Evolutionary conservation across 164 flowering plant species (phyloP).

Genomic region (Platanus orientalis): DNA sequence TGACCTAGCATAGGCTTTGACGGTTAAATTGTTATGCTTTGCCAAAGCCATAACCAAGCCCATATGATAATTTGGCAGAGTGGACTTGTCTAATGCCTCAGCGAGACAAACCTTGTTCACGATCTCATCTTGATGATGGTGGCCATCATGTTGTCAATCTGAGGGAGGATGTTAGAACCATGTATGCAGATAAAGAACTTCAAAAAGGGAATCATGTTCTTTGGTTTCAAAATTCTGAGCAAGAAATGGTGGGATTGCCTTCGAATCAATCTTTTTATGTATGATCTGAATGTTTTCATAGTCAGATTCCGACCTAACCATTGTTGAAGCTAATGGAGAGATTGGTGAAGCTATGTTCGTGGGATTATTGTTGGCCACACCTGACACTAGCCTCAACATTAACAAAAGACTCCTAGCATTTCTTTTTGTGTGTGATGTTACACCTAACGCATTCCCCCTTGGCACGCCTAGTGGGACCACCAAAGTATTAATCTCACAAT

Average conservation of each 20-base stretch:
- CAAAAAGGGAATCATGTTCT: constrained; percentile 42
- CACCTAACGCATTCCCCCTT: no score
- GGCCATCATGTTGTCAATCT: constrained; percentile 74
- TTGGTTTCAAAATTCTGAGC: constrained; percentile 60
- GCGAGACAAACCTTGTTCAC: constrained; percentile 84
- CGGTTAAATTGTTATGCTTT: constrained; percentile 52
- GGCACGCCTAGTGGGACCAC: no score
- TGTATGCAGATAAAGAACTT: constrained; percentile 85
- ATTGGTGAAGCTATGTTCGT: no score
- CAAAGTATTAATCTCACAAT: no score
- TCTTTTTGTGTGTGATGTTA: no score
- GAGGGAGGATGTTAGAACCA: constrained; percentile 77
- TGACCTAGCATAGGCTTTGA: constrained; percentile 87
- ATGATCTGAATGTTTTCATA: constrained; percentile 78
- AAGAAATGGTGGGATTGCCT: constrained; percentile 71
- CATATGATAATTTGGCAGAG: constrained; percentile 79
- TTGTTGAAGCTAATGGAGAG: no score
- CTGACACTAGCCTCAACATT: no score
- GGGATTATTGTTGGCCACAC: no score
- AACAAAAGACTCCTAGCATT: no score
- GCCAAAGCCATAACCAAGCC: constrained; percentile 80
- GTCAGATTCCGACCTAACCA: constrained; percentile 51
- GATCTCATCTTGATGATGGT: constrained; percentile 68
- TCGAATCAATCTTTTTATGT: constrained; percentile 78
- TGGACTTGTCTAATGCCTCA: constrained; percentile 66